Conservation (phyloP, 2,329 filamentous ascomycete species). For the Colletotrichum sp. region DNA sequence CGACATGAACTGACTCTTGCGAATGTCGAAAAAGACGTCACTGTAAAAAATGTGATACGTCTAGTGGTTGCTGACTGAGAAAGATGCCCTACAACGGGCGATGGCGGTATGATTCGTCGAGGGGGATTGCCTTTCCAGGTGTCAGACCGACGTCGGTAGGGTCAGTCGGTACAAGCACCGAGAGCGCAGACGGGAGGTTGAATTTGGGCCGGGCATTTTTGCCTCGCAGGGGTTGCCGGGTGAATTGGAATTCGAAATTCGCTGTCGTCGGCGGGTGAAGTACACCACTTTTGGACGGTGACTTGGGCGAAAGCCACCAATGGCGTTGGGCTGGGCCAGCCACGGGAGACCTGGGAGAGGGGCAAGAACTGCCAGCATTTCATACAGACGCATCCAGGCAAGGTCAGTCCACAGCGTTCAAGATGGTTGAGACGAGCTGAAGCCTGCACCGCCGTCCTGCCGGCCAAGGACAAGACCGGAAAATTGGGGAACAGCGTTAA, state of each 20-base stretch:
- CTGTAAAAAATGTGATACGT: background rate
- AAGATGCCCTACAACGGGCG: background rate
- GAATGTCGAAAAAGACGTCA: slow-evolving; percentile 4
- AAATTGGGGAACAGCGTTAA: slow-evolving; percentile 10
- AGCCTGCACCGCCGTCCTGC: background rate
- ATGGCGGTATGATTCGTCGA: slow-evolving; percentile 7
- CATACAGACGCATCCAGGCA: slow-evolving; percentile 8
- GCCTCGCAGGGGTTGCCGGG: slow-evolving; percentile 10
- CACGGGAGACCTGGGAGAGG: background rate
- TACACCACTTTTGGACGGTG: background rate
- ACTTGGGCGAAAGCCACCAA: slow-evolving; percentile 10
- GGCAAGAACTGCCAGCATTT: background rate
- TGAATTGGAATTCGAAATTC: background rate
- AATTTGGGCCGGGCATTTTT: background rate
- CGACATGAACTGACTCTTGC: slow-evolving; percentile 1
- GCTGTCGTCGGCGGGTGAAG: background rate
- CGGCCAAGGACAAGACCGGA: background rate
- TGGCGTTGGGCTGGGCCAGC: slow-evolving; percentile 2
- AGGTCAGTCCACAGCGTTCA: slow-evolving; percentile 9
- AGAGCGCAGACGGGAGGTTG: background rate
- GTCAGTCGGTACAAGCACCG: background rate
- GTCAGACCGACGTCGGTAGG: slow-evolving; percentile 6
- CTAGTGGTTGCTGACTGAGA: slow-evolving; percentile 16
- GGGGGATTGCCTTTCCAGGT: background rate
- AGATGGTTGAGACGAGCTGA: slow-evolving; percentile 16